phyloP scores from a whole-genome alignment of 2,329 filamentous ascomycete genomes.

The Sporothrix pseudoabietina region DNA sequence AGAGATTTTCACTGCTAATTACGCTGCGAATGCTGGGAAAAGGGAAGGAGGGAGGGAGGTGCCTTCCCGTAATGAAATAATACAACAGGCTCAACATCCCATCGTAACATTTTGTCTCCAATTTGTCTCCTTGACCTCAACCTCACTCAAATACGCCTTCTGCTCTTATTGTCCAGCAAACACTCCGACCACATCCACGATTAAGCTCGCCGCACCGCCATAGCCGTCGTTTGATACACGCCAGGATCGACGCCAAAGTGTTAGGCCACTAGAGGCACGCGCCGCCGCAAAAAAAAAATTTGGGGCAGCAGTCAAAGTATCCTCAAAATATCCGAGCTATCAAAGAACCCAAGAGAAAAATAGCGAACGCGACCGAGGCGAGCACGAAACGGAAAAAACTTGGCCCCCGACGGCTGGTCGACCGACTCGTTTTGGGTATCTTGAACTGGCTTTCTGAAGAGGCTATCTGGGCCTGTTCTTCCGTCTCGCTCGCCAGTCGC shows the following conservation, averaged over 20 bases:
- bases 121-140: background rate
- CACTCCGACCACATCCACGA: background rate
- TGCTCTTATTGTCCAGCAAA: background rate
- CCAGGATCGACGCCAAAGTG: slow-evolving; percentile 28
- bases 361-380: background rate
- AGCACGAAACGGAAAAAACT: background rate
- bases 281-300: slow-evolving; percentile 12
- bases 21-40: background rate
- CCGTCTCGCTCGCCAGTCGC: background rate
- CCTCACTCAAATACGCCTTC: background rate
- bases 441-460: slow-evolving; percentile 3
- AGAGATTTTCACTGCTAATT: slow-evolving; percentile 8
- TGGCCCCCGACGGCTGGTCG: background rate
- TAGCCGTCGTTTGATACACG: slow-evolving; percentile 25
- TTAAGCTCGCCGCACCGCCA: slow-evolving; percentile 17
- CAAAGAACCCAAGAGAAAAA: slow-evolving; percentile 21
- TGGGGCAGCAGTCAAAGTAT: background rate
- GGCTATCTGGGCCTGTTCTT: background rate
- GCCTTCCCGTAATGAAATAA: background rate
- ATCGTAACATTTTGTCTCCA: background rate
- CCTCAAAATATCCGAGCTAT: background rate
- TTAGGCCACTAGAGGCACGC: slow-evolving; percentile 25
- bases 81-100: slow-evolving; percentile 1
- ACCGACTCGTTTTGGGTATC: background rate
- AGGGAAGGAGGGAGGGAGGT: background rate